Evolutionary conservation across 2,329 filamentous ascomycete species (phyloP), one percentile per base, ranked within the genome.

Genomic region (Monilinia aucupariae): DNA sequence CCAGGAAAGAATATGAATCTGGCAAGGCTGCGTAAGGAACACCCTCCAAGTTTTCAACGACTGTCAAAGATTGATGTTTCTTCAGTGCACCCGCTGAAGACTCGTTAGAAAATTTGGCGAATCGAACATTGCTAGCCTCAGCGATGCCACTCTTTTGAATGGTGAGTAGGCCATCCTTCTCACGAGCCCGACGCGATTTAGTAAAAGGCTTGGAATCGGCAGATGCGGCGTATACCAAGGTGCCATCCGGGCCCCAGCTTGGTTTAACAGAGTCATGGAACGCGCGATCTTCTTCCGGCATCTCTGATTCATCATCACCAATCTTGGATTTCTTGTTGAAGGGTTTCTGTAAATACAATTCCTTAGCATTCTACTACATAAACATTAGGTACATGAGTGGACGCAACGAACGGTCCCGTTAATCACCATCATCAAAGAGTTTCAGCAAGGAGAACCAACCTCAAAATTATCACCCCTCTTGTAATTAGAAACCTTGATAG

Each of bases 301-400:
- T 81, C 62, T 87, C 76, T 63, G 76, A 80, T 68, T 83, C 79
- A 71, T 88, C 83, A 66, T 84, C 79, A 71, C 85, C 82, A 47
- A 84, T 85, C 73, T 92, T 91, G 67, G 86, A 79, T 76, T 86
- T 85, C 78, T 91, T 90, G 75, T 90, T 83, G 79, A 94, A 94
- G 59, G 91, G 91, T 85, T 88, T 96, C 91, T 96, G 85, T 72
- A 73, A 68, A 69, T 73, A 72, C 68, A 72, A 73, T 74, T 72
- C 76, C 75, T 84, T 80, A 82, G 79, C 75, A 77, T 76, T 72
- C 65, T 73, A 73, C 71, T 71, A 63, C 30, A 70, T 73, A 75
- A 51, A 68, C 64, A 58, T 68, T 74, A 74, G 66, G 63, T 74
- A 74, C 68, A 73, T 68, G 68, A 74, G 74, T 71, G 72, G 69